These are phyloP conservation scores for Boletus vermiculosoides DNA, from an alignment of 768 basidiomycete genomes.

Conservation along the genomic window DNA sequence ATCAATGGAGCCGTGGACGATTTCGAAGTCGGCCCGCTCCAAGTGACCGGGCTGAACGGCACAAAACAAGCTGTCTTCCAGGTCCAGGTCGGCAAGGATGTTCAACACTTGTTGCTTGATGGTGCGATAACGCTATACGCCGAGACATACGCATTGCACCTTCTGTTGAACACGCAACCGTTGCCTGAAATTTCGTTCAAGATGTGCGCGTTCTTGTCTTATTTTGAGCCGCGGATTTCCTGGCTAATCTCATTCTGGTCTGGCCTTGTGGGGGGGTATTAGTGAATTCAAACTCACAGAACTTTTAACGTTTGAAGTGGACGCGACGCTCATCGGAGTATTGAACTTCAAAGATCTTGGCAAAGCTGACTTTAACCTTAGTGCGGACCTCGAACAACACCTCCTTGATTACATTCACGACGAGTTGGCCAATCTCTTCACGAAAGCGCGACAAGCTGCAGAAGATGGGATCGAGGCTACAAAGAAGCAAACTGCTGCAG, in stretches of 20 bases:
- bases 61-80: not conserved
- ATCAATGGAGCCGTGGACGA: too few relatives aligned
- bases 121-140: constrained; percentile 4
- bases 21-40: too few relatives aligned
- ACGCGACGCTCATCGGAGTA: constrained; percentile 9
- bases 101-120: constrained; percentile 4
- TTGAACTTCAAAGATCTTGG: constrained; percentile 4
- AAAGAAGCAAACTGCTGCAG: not conserved
- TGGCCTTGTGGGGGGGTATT: not conserved
- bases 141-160: not conserved
- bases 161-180: constrained; percentile 3
- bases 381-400: constrained; percentile 8
- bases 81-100: constrained; percentile 4
- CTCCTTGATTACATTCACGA: constrained; percentile 7
- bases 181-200: constrained; percentile 5
- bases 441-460: not conserved
- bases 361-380: constrained; percentile 1
- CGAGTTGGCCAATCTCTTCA: not conserved
- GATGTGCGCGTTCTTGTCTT: not conserved
- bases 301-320: constrained; percentile 1
- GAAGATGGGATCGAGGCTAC: constrained; percentile 2
- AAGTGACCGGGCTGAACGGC: too few relatives aligned
- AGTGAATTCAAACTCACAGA: constrained; percentile 8
- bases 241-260: not conserved
- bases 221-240: not conserved